These are phyloP conservation scores for Phaeophleospora eucalypticola DNA, from an alignment of 2,329 filamentous ascomycete genomes.

Conservation along the genomic window DNA sequence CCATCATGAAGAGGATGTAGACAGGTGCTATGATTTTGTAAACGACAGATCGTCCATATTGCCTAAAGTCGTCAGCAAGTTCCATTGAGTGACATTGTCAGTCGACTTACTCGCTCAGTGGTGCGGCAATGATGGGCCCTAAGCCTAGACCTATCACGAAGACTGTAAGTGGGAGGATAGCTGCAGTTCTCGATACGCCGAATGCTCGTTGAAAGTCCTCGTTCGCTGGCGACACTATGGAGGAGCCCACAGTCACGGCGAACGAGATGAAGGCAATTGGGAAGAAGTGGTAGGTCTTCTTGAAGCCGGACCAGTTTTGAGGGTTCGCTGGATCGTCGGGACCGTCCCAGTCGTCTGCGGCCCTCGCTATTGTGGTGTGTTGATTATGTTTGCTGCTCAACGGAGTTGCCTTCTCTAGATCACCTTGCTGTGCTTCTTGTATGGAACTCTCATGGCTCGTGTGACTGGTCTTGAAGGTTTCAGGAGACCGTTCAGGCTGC, in stretches of 20 bases:
- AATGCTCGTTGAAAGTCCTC: conserved; percentile 41
- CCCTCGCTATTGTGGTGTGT: conserved; percentile 6
- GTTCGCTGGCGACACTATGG: conserved; percentile 23
- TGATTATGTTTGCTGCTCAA: conserved; percentile 1
- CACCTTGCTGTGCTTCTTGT: too few species aligned
- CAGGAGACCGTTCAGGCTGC: too few species aligned
- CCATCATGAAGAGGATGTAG: conserved; percentile 35
- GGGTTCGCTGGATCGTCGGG: conserved; percentile 24
- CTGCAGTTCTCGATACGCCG: conserved; percentile 50
- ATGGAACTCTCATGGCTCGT: too few species aligned
- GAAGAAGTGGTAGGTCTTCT: conserved; percentile 16
- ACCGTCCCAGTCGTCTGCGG: conserved; percentile 26
- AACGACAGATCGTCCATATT: conserved; percentile 33
- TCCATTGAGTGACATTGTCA: conserved; percentile 40
- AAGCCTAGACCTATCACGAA: conserved; percentile 63
- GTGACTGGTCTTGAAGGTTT: too few species aligned
- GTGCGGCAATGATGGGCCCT: conserved; percentile 54
- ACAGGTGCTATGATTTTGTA: conserved; percentile 34
- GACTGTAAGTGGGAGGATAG: conserved; percentile 53
- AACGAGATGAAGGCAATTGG: conserved; percentile 18
- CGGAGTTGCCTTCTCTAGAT: conserved; percentile 16
- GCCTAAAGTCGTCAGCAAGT: conserved; percentile 26
- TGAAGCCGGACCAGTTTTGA: conserved; percentile 18
- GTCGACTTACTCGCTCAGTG: conserved; percentile 50
- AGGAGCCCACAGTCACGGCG: conserved; percentile 27